Evolutionary conservation across 768 basidiomycete species (phyloP), one percentile per base, ranked within the genome.

Genomic region (Mycena metata): DNA sequence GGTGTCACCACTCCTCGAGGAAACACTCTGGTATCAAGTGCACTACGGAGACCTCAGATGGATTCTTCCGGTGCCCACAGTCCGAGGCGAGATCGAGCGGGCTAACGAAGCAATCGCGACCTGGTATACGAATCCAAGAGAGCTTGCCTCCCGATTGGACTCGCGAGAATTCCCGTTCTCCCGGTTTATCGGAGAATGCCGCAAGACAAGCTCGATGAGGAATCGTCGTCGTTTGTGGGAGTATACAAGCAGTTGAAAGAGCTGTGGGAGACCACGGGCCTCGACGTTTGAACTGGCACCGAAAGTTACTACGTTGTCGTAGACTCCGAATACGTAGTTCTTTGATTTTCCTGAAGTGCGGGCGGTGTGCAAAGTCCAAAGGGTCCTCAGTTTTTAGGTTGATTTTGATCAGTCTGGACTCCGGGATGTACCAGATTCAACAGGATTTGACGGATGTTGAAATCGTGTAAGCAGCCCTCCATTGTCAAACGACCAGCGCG

Each of bases 31-130:
- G 59, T 3, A 49, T 35, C 59, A 41, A 2, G 59, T 36, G 5
- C 60, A 60, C 49, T 19, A 39, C 23, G 60, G 60, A 47, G 60
- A 50, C 21, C 47, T 60, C 36, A n/a, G 59, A 49, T 60, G 59
- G 59, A 50, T 60, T 39, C 21, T 60, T 5, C 59, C 59, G 3
- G 47, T 60, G 1, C n/a, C 11, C 5, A 30, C 35, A 41, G 59
- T 60, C 3, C 24, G 39, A 23, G 47, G 59, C 45, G 59, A 60
- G 59, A 33, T 60, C 13, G 46, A 50, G 6, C 59, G 59, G 13
- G 59, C 59, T 16, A 60, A 50, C 46, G 15, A 26, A 7, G 59
- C 59, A 7, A 46, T 43, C 1, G 23, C 8, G 46, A 35, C 35
- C 16, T 60, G 59, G 59, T 50, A 47, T 39, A 7, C 16, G 15